These are phyloP conservation scores for Eucalyptus melliodora DNA, from an alignment of 345 rosid genomes.

Conservation along the genomic window DNA sequence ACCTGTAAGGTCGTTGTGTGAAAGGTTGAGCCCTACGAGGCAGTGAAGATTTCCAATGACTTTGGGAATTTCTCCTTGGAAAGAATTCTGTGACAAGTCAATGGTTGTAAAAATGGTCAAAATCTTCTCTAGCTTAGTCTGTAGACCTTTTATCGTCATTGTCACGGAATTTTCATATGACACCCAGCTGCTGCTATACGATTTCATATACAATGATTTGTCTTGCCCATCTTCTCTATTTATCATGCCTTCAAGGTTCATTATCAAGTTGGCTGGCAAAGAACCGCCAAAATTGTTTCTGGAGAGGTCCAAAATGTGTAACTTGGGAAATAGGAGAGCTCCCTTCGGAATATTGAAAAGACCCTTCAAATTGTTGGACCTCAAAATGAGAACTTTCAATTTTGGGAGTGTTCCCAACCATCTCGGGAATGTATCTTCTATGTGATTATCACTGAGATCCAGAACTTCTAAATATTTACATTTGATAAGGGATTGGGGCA, in stretches of 20 bases:
- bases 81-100: background rate
- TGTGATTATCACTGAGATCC: no score
- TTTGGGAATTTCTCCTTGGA: background rate
- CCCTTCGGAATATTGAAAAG: background rate
- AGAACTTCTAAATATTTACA: background rate
- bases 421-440: background rate
- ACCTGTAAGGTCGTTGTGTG: background rate
- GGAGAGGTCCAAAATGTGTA: background rate
- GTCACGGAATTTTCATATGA: background rate
- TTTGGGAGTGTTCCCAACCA: background rate
- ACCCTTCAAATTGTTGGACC: background rate
- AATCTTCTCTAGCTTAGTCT: background rate
- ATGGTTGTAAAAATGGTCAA: background rate
- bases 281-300: no score
- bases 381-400: background rate
- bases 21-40: background rate
- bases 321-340: background rate
- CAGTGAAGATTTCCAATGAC: background rate
- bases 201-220: background rate
- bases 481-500: background rate
- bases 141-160: rapidly evolving
- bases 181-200: rapidly evolving
- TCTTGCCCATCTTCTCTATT: background rate
- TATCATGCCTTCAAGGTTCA: background rate
- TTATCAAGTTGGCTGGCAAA: background rate